Percentiles rank a stretch among this genome's conserved stretches.
These are phyloP conservation scores for Cairneyella variabilis DNA, from an alignment of 495 filamentous ascomycete genomes.

Conservation along the genomic window DNA sequence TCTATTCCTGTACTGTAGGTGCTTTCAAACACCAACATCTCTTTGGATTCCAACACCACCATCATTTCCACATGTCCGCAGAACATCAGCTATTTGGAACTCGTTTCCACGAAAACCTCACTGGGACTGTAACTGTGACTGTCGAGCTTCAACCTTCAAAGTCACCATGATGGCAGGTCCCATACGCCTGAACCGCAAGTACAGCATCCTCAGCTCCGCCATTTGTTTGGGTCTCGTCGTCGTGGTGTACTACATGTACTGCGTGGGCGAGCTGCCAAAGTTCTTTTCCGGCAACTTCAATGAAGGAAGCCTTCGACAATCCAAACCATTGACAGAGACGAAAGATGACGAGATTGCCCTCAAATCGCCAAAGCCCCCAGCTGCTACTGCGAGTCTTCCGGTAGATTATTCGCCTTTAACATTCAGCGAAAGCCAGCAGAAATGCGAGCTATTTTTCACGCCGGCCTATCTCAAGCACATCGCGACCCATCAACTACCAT, in stretches of 20 bases:
- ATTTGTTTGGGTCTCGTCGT: conserved; percentile 17
- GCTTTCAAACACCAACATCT: conserved; percentile 17
- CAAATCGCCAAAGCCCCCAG: conserved; percentile 19
- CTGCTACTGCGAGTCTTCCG: conserved; percentile 18
- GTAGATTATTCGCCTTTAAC: conserved; percentile 18
- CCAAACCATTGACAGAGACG: conserved; percentile 20
- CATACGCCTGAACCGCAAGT: conserved; percentile 18
- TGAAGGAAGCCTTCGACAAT: conserved; percentile 19
- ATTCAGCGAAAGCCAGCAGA: conserved; percentile 19
- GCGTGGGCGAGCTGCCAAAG: conserved; percentile 17
- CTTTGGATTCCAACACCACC: conserved; percentile 16
- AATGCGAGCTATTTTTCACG: conserved; percentile 18
- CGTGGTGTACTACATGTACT: conserved; percentile 20
- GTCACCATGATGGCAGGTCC: conserved; percentile 18
- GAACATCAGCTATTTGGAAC: conserved; percentile 19
- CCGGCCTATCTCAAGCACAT: conserved; percentile 17
- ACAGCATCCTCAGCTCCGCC: conserved; percentile 18
- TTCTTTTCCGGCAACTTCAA: conserved; percentile 18
- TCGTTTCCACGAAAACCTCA: conserved; percentile 17
- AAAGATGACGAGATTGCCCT: conserved; percentile 18
- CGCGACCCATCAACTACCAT: conserved; percentile 16
- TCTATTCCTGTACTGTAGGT: conserved; percentile 11
- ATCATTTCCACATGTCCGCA: conserved; percentile 14
- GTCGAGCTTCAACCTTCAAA: conserved; percentile 19
- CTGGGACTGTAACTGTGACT: conserved; percentile 16